phyloP scores from a whole-genome alignment of 2,329 filamentous ascomycete species.

The Myriangium duriaei region DNA sequence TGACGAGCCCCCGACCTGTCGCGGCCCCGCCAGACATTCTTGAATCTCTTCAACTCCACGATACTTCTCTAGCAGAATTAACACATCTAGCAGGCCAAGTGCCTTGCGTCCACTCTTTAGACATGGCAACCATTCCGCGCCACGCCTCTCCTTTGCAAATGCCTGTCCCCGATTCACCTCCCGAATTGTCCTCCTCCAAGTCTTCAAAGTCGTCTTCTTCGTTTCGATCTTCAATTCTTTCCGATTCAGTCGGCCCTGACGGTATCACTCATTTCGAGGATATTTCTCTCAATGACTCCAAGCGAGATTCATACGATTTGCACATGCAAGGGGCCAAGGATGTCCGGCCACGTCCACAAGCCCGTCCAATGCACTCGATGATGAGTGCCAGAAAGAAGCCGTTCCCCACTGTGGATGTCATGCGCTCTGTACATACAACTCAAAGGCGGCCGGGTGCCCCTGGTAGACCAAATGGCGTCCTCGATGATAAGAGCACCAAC shows the following conservation, averaged over 20 bases:
- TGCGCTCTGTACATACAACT: slow-evolving; percentile 8
- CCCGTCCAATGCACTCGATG: slow-evolving; percentile 7
- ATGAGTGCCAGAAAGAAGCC: slow-evolving; percentile 7
- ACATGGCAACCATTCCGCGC: slow-evolving; percentile 9
- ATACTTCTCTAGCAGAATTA: slow-evolving; percentile 4
- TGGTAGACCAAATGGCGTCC: neutral
- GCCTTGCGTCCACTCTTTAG: slow-evolving; percentile 14
- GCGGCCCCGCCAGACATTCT: slow-evolving; percentile 6
- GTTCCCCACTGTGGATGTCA: slow-evolving; percentile 6
- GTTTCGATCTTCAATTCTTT: slow-evolving; percentile 65
- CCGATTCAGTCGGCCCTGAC: slow-evolving; percentile 46
- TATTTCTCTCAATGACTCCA: slow-evolving; percentile 62
- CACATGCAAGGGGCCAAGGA: slow-evolving; percentile 4
- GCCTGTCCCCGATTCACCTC: slow-evolving; percentile 53
- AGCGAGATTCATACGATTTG: slow-evolving; percentile 15
- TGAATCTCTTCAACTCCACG: slow-evolving; percentile 4
- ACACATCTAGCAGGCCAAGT: slow-evolving; percentile 9
- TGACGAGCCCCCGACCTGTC: slow-evolving; percentile 8
- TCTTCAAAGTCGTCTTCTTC: slow-evolving; percentile 71
- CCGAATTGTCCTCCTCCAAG: slow-evolving; percentile 71
- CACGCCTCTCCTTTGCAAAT: slow-evolving; percentile 7
- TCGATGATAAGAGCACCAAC: slow-evolving; percentile 8
- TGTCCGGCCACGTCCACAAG: slow-evolving; percentile 4
- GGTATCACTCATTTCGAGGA: slow-evolving; percentile 85
- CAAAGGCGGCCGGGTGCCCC: slow-evolving; percentile 3